Evolutionary conservation across 2,329 filamentous ascomycete species (phyloP), one percentile per base, ranked within the genome.

Genomic region (Bipolaris bicolor): DNA sequence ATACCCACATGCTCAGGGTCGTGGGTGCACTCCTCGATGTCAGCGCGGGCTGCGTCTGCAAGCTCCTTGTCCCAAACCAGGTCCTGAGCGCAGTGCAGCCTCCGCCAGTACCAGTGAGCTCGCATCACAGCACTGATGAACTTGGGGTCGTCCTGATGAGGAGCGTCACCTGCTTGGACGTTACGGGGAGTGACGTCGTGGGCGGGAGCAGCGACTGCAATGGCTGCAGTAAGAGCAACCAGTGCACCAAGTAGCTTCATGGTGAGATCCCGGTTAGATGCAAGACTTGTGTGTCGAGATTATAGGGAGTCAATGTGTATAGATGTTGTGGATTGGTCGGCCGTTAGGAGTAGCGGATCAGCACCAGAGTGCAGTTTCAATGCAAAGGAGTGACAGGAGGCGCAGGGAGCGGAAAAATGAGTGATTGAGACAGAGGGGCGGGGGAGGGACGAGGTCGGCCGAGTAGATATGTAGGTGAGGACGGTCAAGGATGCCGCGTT

Each of bases 21-120:
- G 7, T 62, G 36, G 9, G 68, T 65, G 60, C 73, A 76, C 33
- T 55, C 49, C 20, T 61, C 62, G 47, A 73, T 63, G 46, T 71
- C 68, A 3, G 58, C 51, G 20, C 65, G 60, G 22, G 72, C 73
- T 2, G 58, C 57, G 9, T 71, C 50, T 26, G 72, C 72, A 29
- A 73, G 62, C 31, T 61, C 55, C 7, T 56, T 37, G 55, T 75
- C 70, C 73, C 73, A 76, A 22, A 61, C 49, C 9, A 76, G 68
- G 33, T 73, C 71, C 51, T 74, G 73, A 7, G 73, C 72, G 55
- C 73, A 75, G 62, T 76, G 73, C 31, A 74, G 63, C 40, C 56
- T 60, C 41, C 72, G 73, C 72, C 72, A 75, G 56, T 70, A 74
- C 71, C 71, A 74, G 63, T 76, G 73, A 18, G 72, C 72, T 11